Evolutionary conservation across 768 basidiomycete genomes (phyloP).

Genomic region (Grammothele lineata): DNA sequence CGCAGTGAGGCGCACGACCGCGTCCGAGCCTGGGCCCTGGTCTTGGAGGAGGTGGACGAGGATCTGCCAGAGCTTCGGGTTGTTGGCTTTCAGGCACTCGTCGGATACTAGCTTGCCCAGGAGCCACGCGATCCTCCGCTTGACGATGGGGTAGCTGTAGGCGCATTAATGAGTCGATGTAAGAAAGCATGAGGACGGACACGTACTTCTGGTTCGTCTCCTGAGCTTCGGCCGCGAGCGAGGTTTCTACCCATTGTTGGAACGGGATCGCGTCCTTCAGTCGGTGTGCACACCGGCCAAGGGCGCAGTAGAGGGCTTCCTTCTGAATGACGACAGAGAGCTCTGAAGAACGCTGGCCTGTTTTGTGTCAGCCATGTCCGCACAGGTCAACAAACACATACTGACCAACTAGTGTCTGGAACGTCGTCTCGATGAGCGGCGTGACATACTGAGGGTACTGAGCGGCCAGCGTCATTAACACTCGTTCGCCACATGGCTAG

Average conservation of each 20-base stretch:
- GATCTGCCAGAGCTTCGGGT: slow-evolving; percentile 73
- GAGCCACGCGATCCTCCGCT: slow-evolving; percentile 93
- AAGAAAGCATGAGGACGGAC: background rate
- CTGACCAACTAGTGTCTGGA: slow-evolving; percentile 58
- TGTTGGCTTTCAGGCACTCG: slow-evolving; percentile 52
- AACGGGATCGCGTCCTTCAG: slow-evolving; percentile 66
- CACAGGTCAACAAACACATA: background rate
- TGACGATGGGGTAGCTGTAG: slow-evolving; percentile 81
- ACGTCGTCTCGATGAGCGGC: slow-evolving; percentile 58
- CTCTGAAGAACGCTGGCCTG: slow-evolving; percentile 45
- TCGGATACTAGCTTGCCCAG: slow-evolving; percentile 87
- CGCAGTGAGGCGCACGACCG: slow-evolving; percentile 84
- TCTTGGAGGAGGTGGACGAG: slow-evolving; percentile 73
- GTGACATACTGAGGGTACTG: slow-evolving; percentile 68
- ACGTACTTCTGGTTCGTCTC: slow-evolving; percentile 56
- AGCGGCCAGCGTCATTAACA: slow-evolving; percentile 72
- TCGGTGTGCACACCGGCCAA: slow-evolving; percentile 74
- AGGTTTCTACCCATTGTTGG: slow-evolving; percentile 61
- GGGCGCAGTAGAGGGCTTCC: slow-evolving; percentile 84
- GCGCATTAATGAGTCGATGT: background rate
- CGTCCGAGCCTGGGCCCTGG: slow-evolving; percentile 65
- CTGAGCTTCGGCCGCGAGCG: slow-evolving; percentile 55
- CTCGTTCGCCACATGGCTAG: slow-evolving; percentile 92
- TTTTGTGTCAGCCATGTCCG: background rate
- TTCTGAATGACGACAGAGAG: slow-evolving; percentile 66